Evolutionary conservation across 1,284 basidiomycete species (phyloP).

Genomic region (Ceratobasidium sp.): DNA sequence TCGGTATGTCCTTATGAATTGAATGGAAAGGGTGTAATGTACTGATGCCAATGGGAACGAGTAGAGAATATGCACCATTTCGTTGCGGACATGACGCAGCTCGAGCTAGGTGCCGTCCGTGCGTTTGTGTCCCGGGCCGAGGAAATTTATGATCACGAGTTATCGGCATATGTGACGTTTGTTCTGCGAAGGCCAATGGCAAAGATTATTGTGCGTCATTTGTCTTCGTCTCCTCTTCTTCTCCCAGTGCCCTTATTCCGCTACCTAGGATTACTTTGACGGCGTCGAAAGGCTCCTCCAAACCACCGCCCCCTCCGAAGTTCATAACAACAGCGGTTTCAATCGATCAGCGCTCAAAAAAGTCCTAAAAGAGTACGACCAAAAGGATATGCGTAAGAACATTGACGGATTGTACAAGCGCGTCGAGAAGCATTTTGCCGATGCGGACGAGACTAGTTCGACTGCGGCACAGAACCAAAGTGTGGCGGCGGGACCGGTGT

Average conservation of each 20-base stretch:
- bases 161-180: slow-evolving; percentile 87
- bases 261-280: slow-evolving; percentile 89
- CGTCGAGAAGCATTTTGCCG: slow-evolving; percentile 94
- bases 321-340: slow-evolving; percentile 83
- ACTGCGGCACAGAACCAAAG: slow-evolving; percentile 57
- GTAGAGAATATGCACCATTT: slow-evolving; percentile 98
- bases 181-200: slow-evolving; percentile 89
- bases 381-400: slow-evolving; percentile 90
- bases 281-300: slow-evolving; percentile 89
- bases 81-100: slow-evolving; percentile 80
- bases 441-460: slow-evolving; percentile 68
- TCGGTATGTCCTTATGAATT: slow-evolving; percentile 71
- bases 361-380: slow-evolving; percentile 85
- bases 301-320: slow-evolving; percentile 84
- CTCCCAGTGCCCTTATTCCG: slow-evolving; percentile 13
- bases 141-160: slow-evolving; percentile 88
- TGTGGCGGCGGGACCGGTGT: slow-evolving; percentile 71
- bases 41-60: background rate
- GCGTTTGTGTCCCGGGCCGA: slow-evolving; percentile 83
- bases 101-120: slow-evolving; percentile 77
- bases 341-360: slow-evolving; percentile 85
- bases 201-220: slow-evolving; percentile 79
- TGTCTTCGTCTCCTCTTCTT: slow-evolving; percentile 10
- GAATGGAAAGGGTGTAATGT: background rate
- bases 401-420: slow-evolving; percentile 91